Base-by-base conservation (phyloP, 768 basidiomycete genomes). In the Tylopilus subfusipes region DNA sequence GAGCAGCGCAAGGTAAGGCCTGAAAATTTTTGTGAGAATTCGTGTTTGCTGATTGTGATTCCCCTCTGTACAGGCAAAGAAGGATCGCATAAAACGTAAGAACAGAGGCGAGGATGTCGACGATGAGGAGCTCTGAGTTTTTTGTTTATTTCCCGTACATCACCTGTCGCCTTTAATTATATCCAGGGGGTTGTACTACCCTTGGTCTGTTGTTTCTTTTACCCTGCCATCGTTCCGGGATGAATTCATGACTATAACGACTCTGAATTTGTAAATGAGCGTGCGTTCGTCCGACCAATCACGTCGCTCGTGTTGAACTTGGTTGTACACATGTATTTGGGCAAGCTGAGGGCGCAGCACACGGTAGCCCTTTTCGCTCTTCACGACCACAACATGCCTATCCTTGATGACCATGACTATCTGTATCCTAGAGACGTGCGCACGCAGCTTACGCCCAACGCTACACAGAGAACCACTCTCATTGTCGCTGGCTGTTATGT, bases 21-120 rank as follows among this genome's bases (percentile, higher is more conserved):
- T 22, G 39, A 25, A 33, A 21, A 34, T 53, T n/a, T n/a, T 33
- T 43, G 31, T 29, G 39, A 22, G 24, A 29, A 30, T 18, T 25
- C 39, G 24, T 19, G 50, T 48, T 48, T 38, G 19, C 62, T 69
- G 43, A 69, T 44, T 38, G 36, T 9, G 12, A 5, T 36, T 43
- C 22, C 45, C 48, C n/a, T n/a, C n/a, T 54, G 5, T 43, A 50
- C 55, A 70, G 76, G 74, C 78, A 63, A 98, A 97, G 93, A 98
- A 98, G 85, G 94, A 94, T 60, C 90, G 95, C 53, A 90, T 96
- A 73, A 91, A 88, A 62, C 78, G 87, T 73, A 86, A 83, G 71
- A 95, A 95, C 82, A 80, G 83, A 59, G 93, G 91, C 63, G 88
- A 90, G 76, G 90, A 92, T 27, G 70, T 82, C 63, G 81, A 79